Evolutionary conservation across 2,329 filamentous ascomycete species (phyloP).

Genomic region (Aspergillus unguis): DNA sequence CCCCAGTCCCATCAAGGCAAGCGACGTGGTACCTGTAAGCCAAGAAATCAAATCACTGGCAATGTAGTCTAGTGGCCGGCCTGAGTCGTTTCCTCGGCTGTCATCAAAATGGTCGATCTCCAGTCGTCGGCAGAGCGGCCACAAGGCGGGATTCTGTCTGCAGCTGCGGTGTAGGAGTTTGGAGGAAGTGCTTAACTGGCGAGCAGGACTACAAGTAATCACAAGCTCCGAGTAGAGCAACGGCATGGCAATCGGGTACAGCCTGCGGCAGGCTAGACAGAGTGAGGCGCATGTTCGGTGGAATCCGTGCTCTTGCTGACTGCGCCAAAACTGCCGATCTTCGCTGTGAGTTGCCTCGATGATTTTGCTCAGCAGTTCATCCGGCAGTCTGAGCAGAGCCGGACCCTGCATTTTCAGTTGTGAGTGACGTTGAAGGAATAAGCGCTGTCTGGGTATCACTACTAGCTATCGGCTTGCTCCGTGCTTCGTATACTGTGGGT

Average conservation of each 20-base stretch:
- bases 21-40: not conserved
- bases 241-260: not conserved
- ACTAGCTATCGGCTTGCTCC: too few species aligned
- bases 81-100: not conserved
- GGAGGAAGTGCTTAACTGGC: not conserved
- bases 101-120: not conserved
- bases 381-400: too few species aligned
- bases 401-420: too few species aligned
- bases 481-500: too few species aligned
- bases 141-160: not conserved
- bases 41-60: not conserved
- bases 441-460: too few species aligned
- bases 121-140: constrained; percentile 1
- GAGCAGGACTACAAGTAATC: not conserved
- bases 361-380: too few species aligned
- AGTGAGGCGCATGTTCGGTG: not conserved
- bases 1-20: not conserved
- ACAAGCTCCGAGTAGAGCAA: not conserved
- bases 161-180: constrained; percentile 1
- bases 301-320: too few species aligned
- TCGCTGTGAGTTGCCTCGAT: too few species aligned
- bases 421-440: too few species aligned
- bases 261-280: not conserved
- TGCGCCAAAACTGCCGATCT: too few species aligned
- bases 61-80: not conserved